A percentile compares a stretch with the other conserved stretches of the same genome.
Conservation (phyloP, 179 eudicot species). For the Beta corolliflora region DNA sequence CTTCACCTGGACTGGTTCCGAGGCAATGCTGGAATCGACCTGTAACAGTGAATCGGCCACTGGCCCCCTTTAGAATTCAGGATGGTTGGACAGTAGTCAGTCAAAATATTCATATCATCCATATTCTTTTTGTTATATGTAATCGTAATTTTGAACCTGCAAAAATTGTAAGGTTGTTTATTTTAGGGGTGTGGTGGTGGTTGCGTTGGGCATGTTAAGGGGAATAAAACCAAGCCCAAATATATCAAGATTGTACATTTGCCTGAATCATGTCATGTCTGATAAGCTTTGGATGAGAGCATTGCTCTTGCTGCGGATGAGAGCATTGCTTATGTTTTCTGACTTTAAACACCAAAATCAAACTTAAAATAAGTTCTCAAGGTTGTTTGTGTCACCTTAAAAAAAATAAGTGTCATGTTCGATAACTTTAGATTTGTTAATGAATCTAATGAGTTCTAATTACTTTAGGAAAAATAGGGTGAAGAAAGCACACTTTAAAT, state of each 20-base stretch:
- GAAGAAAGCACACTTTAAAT: no score
- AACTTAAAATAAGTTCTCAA: no score
- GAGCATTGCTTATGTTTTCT: no score
- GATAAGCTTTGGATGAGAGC: no score
- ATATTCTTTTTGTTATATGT: not conserved
- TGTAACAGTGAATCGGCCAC: not conserved
- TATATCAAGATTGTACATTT: not conserved
- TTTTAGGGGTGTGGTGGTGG: not conserved
- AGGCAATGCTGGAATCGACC: not conserved
- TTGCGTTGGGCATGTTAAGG: not conserved
- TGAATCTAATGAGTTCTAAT: no score
- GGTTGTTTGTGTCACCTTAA: no score
- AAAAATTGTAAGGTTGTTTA: not conserved
- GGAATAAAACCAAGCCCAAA: not conserved
- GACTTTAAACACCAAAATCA: no score
- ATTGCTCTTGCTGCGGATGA: no score
- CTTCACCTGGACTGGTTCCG: not conserved
- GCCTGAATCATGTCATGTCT: not conserved
- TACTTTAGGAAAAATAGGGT: no score
- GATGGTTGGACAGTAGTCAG: constrained; percentile 10
- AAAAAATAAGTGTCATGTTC: no score
- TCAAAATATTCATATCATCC: not conserved
- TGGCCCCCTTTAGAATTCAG: not conserved
- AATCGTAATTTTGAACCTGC: not conserved
- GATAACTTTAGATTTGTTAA: no score